These are phyloP conservation scores for Medicago ruthenica DNA, from an alignment of 306 rosid species.

Conservation along the genomic window DNA sequence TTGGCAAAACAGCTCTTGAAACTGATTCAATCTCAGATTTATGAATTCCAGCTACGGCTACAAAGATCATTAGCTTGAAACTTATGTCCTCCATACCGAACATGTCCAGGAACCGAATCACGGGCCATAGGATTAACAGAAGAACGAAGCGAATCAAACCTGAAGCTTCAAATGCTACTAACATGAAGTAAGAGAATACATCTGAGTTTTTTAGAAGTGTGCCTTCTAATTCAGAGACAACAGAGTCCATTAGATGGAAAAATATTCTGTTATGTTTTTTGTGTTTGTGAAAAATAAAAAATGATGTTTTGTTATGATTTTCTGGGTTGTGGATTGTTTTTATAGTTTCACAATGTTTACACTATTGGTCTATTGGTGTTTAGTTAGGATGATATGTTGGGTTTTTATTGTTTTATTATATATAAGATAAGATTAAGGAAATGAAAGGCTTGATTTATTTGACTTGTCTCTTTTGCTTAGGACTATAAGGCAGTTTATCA, in stretches of 20 bases:
- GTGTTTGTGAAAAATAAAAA: constrained; percentile 5
- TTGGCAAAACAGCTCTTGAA: constrained; percentile 83
- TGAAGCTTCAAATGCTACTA: constrained; percentile 83
- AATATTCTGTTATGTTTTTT: not conserved
- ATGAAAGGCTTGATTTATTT: constrained; percentile 37
- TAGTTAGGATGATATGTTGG: too few species aligned
- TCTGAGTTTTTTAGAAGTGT: constrained; percentile 67
- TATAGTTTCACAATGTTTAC: constrained; percentile 10
- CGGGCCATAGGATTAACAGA: constrained; percentile 70
- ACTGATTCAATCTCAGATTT: constrained; percentile 69
- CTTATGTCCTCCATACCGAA: constrained; percentile 49
- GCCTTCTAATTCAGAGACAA: constrained; percentile 86
- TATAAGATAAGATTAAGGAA: constrained; percentile 35
- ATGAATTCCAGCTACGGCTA: constrained; percentile 61
- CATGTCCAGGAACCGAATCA: constrained; percentile 47
- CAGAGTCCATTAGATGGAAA: constrained; percentile 55
- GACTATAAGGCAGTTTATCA: constrained; percentile 60
- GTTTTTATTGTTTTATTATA: constrained; percentile 12
- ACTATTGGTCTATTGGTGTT: too few species aligned
- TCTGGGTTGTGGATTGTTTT: not conserved
- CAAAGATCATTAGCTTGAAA: constrained; percentile 67
- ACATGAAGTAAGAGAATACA: constrained; percentile 80
- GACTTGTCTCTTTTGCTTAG: constrained; percentile 31
- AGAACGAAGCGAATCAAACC: constrained; percentile 75
- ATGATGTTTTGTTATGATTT: constrained; percentile 3